A percentile compares a stretch with the other conserved stretches of the same genome.
Evolutionary conservation across 495 filamentous ascomycete species (phyloP).

Genomic region (Articulospora tetracladia): DNA sequence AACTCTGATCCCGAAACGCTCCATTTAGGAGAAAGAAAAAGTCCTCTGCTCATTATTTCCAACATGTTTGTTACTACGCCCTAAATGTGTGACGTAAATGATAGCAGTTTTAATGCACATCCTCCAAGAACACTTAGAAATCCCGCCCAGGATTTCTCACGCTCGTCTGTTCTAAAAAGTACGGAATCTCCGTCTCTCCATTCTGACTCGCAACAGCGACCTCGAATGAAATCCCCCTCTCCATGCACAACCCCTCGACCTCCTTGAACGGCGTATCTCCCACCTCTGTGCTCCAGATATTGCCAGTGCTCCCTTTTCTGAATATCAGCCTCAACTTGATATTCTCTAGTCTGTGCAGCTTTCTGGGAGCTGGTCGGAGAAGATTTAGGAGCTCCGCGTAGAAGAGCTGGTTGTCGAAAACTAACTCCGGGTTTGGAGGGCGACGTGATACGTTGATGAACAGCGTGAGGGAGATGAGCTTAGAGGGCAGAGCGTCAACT

Average conservation of each 20-base stretch:
- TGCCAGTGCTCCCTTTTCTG: neutral
- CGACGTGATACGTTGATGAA: neutral
- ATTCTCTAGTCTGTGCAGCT: neutral
- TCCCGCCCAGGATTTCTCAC: slow-evolving; percentile 1
- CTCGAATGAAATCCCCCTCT: neutral
- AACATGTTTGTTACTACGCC: no score
- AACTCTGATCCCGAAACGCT: no score
- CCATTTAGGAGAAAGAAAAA: no score
- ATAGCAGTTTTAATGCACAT: no score
- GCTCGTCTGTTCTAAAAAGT: slow-evolving; percentile 1
- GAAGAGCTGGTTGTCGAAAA: neutral
- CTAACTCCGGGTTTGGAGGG: neutral
- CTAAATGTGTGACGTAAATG: no score
- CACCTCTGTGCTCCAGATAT: neutral
- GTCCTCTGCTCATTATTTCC: no score
- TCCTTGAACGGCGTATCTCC: neutral
- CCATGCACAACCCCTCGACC: neutral
- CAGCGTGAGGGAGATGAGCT: neutral
- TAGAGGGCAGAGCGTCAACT: slow-evolving; percentile 2
- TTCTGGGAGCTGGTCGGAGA: neutral
- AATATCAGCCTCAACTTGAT: neutral
- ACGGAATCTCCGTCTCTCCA: neutral
- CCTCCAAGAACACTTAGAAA: neutral
- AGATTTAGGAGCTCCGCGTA: neutral
- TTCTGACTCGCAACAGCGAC: neutral